Base-by-base conservation (phyloP, 78 protist genomes). In the Diacronema lutheri region DNA sequence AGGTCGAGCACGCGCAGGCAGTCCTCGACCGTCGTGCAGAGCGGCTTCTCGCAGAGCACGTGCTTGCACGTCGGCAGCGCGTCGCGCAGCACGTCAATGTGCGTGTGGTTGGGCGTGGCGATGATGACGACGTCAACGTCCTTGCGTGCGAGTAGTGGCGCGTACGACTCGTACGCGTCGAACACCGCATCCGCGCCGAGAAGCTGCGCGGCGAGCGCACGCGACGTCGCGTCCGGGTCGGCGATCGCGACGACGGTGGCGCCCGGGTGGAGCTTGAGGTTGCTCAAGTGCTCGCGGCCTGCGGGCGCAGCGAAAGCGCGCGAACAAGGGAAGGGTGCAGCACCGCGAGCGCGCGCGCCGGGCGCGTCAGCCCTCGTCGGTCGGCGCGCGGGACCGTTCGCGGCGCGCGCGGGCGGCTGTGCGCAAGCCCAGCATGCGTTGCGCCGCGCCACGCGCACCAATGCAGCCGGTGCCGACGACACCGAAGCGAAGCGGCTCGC, bases 1-100 rank as follows among this genome's bases (percentile, higher is more conserved):
- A 76, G 62, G 65, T 11, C 81, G 44, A 21, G n/a, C n/a, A 57
- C 38, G 19, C 5, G 21, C 13, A 26, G 11, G 66, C 64, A 50
- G 55, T 77, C 69, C 37, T 33, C 66, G 55, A 57, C 55, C 41
- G 55, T 33, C 19, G 68, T 77, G 56, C 56, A 29, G 10, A 77
- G 50, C 41, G 83, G 83, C 66, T 77, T 77, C 60, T 77, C 83
- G 29, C 57, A 31, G 31, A 77, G 68, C 25, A 7, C 0, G 66
- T 77, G 83, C 44, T n/a, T 31, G 46, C 64, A 4, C 56, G 35
- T 6, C 25, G 46, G 21, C 12, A 77, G 21, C 26, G 57, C 33
- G 33, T 26, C 69, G 55, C 31, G 55, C 26, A 77, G 7, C 44
- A 57, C 56, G 25, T 0, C 23, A 16, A 21, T 4, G 66, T 77